These are phyloP conservation scores for Scedosporium aurantiacum DNA, from an alignment of 2,329 filamentous ascomycete genomes.

Conservation along the genomic window DNA sequence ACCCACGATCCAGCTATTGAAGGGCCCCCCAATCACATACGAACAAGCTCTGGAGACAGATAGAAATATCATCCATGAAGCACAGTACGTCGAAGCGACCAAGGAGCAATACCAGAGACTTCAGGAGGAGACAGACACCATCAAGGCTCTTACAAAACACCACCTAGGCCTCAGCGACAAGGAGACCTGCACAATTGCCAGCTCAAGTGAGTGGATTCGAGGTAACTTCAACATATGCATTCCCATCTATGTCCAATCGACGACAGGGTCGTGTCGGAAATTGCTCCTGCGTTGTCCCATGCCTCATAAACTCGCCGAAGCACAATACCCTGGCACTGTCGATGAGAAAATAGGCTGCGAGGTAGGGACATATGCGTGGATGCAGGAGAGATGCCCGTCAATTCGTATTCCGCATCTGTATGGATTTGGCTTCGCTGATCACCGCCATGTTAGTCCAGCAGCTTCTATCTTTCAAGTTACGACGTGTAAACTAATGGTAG, in stretches of 20 bases:
- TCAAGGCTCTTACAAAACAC: background rate
- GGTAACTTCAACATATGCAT: background rate
- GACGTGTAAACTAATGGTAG: background rate
- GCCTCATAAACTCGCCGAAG: slow-evolving; percentile 26
- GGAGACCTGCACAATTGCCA: background rate
- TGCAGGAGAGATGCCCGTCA: slow-evolving; percentile 15
- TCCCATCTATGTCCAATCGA: background rate
- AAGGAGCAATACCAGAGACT: background rate
- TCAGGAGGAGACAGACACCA: background rate
- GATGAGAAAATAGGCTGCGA: slow-evolving; percentile 28
- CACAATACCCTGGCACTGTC: slow-evolving; percentile 22
- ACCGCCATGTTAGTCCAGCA: background rate
- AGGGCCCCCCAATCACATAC: background rate
- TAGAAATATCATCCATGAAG: background rate
- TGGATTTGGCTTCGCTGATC: slow-evolving; percentile 13
- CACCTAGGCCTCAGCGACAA: background rate
- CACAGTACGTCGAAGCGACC: background rate
- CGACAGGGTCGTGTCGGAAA: slow-evolving; percentile 1
- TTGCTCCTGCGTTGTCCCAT: slow-evolving; percentile 18
- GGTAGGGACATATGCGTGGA: slow-evolving; percentile 15
- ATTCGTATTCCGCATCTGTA: slow-evolving; percentile 16
- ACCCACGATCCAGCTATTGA: background rate
- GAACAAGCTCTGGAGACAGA: background rate
- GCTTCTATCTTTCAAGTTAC: background rate
- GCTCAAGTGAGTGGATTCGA: background rate